Percentiles rank a stretch among this genome's conserved stretches.
These are phyloP conservation scores for Paraphoma sp. DNA, from an alignment of 2,329 filamentous ascomycete species.

Conservation along the genomic window DNA sequence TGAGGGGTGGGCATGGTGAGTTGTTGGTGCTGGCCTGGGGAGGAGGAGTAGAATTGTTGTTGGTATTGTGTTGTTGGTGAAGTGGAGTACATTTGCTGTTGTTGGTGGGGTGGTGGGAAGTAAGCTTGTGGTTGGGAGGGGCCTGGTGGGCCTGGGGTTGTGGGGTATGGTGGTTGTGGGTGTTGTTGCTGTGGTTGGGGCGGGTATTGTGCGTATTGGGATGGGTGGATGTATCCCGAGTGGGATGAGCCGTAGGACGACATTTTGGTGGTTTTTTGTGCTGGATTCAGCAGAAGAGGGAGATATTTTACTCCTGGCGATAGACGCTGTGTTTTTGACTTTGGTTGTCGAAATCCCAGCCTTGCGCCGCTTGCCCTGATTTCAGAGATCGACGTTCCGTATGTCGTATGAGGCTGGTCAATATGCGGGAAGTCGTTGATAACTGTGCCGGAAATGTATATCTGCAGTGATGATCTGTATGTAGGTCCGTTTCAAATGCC, in stretches of 20 bases:
- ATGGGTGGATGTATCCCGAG: constrained; percentile 18
- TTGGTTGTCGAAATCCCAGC: background rate
- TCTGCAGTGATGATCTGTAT: background rate
- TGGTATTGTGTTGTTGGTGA: background rate
- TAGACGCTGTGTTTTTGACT: background rate
- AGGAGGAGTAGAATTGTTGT: constrained; percentile 10
- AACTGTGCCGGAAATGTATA: background rate
- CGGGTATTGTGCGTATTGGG: constrained; percentile 13
- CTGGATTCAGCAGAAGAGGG: background rate
- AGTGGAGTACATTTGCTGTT: constrained; percentile 9
- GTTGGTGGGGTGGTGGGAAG: constrained; percentile 14
- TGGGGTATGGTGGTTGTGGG: constrained; percentile 12
- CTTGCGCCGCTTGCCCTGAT: constrained; percentile 3
- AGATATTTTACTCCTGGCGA: background rate
- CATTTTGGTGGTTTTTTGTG: constrained; percentile 14
- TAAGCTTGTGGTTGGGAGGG: constrained; percentile 4
- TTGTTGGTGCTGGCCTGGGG: background rate
- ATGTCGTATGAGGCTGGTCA: constrained; percentile 19
- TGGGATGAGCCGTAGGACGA: constrained; percentile 30
- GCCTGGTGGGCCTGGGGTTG: constrained; percentile 6
- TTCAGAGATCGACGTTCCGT: constrained; percentile 14
- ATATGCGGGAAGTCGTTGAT: background rate
- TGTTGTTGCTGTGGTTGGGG: constrained; percentile 9
- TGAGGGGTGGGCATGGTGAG: background rate
- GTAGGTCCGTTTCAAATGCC: background rate